phyloP scores from a whole-genome alignment of 2,329 filamentous ascomycete genomes.

The Bipolaris zeicola region DNA sequence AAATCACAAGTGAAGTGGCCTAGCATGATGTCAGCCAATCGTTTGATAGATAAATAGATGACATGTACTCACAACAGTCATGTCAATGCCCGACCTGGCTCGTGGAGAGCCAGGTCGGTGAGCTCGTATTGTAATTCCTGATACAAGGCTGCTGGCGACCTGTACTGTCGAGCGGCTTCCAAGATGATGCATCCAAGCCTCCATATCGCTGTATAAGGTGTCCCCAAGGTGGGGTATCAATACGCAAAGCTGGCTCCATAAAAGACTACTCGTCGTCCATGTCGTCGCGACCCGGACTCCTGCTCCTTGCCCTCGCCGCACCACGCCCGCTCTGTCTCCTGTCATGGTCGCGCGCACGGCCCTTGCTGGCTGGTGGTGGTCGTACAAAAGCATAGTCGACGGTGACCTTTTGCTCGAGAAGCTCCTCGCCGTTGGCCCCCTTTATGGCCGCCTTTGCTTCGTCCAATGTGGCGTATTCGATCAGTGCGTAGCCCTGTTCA shows the following conservation, averaged over 20 bases:
- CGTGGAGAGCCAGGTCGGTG: conserved; percentile 19
- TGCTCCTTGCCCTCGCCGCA: conserved; percentile 48
- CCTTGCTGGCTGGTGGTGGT: conserved; percentile 67
- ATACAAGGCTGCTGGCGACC: neutral
- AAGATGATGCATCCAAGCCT: neutral
- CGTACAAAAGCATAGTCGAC: conserved; percentile 88
- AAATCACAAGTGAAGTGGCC: neutral
- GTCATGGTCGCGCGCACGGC: conserved; percentile 40
- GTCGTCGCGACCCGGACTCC: conserved; percentile 51
- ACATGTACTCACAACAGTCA: conserved; percentile 21
- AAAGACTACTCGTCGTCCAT: conserved; percentile 31
- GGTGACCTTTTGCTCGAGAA: conserved; percentile 79
- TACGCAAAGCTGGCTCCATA: neutral
- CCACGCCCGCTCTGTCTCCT: conserved; percentile 40
- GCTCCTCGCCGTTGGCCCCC: conserved; percentile 74
- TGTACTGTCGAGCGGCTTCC: neutral
- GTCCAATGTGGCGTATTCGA: conserved; percentile 79
- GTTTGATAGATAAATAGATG: neutral
- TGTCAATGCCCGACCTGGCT: conserved; percentile 21
- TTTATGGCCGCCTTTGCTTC: conserved; percentile 84
- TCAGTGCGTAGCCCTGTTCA: conserved; percentile 76
- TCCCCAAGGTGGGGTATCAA: neutral
- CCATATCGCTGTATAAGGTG: neutral
- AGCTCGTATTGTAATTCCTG: conserved; percentile 15
- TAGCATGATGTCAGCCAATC: neutral